Conservation (phyloP, 345 rosid species). For the Pugionium cornutum region DNA sequence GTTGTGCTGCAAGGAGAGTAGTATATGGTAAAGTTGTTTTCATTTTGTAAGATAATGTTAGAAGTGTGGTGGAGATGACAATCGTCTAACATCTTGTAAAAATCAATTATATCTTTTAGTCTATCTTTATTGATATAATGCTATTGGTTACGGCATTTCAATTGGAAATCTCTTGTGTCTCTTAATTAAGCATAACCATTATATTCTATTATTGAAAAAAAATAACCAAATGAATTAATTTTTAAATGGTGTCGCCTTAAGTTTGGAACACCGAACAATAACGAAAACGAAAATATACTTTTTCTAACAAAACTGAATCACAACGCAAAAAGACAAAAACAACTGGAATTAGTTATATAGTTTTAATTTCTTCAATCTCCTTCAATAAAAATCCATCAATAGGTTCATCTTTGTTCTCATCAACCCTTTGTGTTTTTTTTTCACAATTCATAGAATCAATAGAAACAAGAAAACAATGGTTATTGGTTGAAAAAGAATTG, state of each 20-base stretch:
- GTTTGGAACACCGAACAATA: conserved; percentile 32
- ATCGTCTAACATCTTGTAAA: background rate
- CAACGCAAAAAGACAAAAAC: conserved; percentile 7
- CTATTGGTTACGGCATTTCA: no score
- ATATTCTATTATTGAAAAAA: conserved; percentile 24
- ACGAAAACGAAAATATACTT: background rate
- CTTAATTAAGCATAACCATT: conserved; percentile 7
- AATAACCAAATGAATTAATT: conserved; percentile 1
- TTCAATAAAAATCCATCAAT: conserved; percentile 32
- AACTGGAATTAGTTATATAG: conserved; percentile 35
- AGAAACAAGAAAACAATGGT: background rate
- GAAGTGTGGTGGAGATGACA: background rate
- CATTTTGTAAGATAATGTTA: background rate
- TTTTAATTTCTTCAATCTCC: conserved; percentile 5
- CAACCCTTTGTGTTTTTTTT: background rate
- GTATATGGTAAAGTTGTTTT: background rate
- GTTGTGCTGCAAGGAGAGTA: no score
- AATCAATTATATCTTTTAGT: background rate
- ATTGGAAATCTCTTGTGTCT: background rate
- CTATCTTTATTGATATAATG: no score
- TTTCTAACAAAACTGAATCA: conserved; percentile 36
- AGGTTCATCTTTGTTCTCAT: conserved; percentile 14
- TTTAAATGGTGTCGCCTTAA: conserved; percentile 18
- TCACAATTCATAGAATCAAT: background rate
- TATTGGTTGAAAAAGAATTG: background rate